Conservation (phyloP, 139 green algal species). For the Volvox africanus region DNA sequence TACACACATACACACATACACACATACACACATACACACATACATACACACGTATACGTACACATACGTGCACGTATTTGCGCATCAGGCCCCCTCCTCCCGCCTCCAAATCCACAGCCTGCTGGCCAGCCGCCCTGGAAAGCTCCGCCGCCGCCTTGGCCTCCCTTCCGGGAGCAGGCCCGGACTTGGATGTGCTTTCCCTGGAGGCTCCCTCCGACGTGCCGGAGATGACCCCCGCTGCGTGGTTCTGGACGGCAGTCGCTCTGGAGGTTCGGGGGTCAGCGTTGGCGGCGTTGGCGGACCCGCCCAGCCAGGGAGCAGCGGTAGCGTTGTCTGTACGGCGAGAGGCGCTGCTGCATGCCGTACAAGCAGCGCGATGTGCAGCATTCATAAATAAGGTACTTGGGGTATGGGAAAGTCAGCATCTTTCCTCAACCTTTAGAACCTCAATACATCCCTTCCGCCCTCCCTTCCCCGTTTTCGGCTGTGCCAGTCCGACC, state of each 20-base stretch:
- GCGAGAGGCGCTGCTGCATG: conserved; percentile 53
- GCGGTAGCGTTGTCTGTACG: conserved; percentile 49
- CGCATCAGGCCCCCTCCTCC: neutral
- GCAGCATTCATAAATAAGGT: conserved; percentile 59
- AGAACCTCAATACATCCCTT: neutral
- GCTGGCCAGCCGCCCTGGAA: conserved; percentile 59
- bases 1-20: neutral
- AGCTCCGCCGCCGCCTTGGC: conserved; percentile 45
- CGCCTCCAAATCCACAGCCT: conserved; percentile 2
- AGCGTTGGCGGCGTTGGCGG: conserved; percentile 51
- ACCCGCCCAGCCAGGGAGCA: conserved; percentile 14
- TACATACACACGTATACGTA: neutral
- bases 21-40: neutral
- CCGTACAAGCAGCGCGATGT: conserved; percentile 52
- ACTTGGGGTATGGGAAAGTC: neutral
- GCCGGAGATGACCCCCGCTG: conserved; percentile 56
- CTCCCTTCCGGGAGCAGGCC: conserved; percentile 8
- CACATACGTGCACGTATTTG: neutral
- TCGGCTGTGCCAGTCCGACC: conserved; percentile 15
- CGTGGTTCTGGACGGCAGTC: conserved; percentile 71
- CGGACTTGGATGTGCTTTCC: conserved; percentile 18
- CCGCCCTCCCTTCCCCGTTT: neutral
- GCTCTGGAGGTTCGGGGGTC: conserved; percentile 53
- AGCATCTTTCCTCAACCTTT: no score
- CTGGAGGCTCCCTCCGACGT: conserved; percentile 52